Evolutionary conservation across 768 basidiomycete species (phyloP), one percentile per base, ranked within the genome.

Genomic region (Boletus edulis): DNA sequence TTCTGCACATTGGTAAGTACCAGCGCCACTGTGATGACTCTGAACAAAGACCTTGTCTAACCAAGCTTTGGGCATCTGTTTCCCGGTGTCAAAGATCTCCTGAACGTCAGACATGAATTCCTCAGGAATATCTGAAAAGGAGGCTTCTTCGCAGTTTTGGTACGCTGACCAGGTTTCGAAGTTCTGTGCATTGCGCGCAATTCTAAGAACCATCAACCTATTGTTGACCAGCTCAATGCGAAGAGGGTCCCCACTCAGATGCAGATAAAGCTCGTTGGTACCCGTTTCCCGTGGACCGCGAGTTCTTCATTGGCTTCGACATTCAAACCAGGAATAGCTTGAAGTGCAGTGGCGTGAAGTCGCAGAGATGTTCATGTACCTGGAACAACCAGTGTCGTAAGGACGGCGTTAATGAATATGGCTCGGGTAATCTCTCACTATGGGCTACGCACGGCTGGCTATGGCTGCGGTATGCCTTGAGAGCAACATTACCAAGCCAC

Each of bases 91-190:
- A 51, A 81, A 81, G 3, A 82, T 73, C 11, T 64, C 59, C 37
- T 63, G 59, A 31, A 79, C 63, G 18, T 76, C 75, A 1, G 18
- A 49, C n/a, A 63, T 67, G 32, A 80, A 61, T 3, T 73, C 73
- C 1, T 65, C 58, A 2, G 80, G 79, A 34, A 81, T 60, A 56
- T 82, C 80, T 12, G 70, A 61, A 59, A 72, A 76, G 0, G 77
- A 75, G 6, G 76, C 80, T 54, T 81, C 78, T 59, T 81, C 80
- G 57, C 78, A 78, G 40, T 73, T 64, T 57, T 83, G 79, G 60
- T 77, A 71, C 2, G 73, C 69, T 8, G 75, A 70, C 81, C 82
- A 83, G 5, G 72, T 77, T 56, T 83, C 82, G 50, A 81, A 83
- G 57, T 71, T 69, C 46, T 71, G 72, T 20, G 73, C 57, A 67